Percentiles rank a stretch among this genome's conserved stretches.
Conservation (phyloP, 495 filamentous ascomycete species). For the Trichoderma reesei region DNA sequence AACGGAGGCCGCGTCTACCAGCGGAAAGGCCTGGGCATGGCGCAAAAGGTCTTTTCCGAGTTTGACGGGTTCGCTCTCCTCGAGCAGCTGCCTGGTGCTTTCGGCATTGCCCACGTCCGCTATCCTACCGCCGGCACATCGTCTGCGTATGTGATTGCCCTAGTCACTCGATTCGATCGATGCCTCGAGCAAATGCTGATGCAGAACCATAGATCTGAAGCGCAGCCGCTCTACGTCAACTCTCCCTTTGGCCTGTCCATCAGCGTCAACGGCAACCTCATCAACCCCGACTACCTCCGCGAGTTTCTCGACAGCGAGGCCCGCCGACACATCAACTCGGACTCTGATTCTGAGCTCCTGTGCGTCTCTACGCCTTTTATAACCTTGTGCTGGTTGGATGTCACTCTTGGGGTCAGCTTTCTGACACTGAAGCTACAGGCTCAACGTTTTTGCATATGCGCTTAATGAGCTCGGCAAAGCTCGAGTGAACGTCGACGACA, state of each 20-base stretch:
- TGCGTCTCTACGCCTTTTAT: slow-evolving; percentile 8
- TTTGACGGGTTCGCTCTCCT: background rate
- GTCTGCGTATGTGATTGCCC: slow-evolving; percentile 33
- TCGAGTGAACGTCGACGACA: slow-evolving; percentile 82
- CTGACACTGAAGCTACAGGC: slow-evolving; percentile 39
- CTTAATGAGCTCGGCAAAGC: slow-evolving; percentile 94
- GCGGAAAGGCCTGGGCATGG: slow-evolving; percentile 89
- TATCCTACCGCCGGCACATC: slow-evolving; percentile 89
- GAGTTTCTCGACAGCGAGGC: slow-evolving; percentile 76
- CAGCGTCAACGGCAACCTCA: slow-evolving; percentile 74
- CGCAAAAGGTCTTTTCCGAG: slow-evolving; percentile 62
- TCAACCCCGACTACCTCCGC: slow-evolving; percentile 78
- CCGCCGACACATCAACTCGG: slow-evolving; percentile 93
- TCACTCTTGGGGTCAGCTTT: background rate
- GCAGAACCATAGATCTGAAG: slow-evolving; percentile 48
- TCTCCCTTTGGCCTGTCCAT: slow-evolving; percentile 70
- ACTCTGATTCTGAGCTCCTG: slow-evolving; percentile 78
- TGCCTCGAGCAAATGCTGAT: background rate
- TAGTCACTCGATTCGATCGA: background rate
- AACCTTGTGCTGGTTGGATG: background rate
- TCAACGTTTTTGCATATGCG: slow-evolving; percentile 91
- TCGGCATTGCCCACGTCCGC: slow-evolving; percentile 82
- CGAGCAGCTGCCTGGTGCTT: slow-evolving; percentile 52
- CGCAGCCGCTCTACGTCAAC: slow-evolving; percentile 90
- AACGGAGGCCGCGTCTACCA: slow-evolving; percentile 78